Conservation (phyloP, 2,329 filamentous ascomycete genomes). For the Sporothrix globosa region DNA sequence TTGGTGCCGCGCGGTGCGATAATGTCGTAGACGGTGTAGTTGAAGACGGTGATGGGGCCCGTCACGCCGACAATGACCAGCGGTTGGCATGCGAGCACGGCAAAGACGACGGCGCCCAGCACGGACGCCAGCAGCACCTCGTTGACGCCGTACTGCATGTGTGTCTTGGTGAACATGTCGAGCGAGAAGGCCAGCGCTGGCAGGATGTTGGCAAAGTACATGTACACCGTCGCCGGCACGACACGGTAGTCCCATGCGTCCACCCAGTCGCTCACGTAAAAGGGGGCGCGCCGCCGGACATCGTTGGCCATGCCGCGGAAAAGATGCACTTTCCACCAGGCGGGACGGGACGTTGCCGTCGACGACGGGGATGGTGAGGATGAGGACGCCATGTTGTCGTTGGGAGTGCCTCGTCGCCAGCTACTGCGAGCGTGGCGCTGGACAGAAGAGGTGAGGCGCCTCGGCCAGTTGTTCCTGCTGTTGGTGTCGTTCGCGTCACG, state of each 20-base stretch:
- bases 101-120: constrained; percentile 78
- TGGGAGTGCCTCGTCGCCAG: constrained; percentile 3
- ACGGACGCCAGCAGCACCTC: constrained; percentile 88
- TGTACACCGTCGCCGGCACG: constrained; percentile 83
- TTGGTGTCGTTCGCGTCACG: constrained; percentile 2
- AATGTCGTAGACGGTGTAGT: constrained; percentile 92
- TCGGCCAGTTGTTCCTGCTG: constrained; percentile 17
- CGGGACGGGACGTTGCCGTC: neutral
- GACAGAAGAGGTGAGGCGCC: constrained; percentile 20
- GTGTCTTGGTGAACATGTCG: constrained; percentile 90
- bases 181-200: constrained; percentile 86
- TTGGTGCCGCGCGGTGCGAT: constrained; percentile 75
- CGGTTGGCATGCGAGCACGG: constrained; percentile 78
- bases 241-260: constrained; percentile 93
- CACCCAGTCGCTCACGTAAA: constrained; percentile 78
- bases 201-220: constrained; percentile 92
- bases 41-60: constrained; percentile 89
- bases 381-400: constrained; percentile 1
- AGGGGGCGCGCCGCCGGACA: constrained; percentile 72
- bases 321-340: constrained; percentile 76
- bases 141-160: constrained; percentile 84
- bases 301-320: constrained; percentile 83
- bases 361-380: neutral
- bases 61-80: constrained; percentile 90
- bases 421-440: constrained; percentile 17